Conservation (phyloP, 345 rosid species). For the Melaleuca quinquenervia region DNA sequence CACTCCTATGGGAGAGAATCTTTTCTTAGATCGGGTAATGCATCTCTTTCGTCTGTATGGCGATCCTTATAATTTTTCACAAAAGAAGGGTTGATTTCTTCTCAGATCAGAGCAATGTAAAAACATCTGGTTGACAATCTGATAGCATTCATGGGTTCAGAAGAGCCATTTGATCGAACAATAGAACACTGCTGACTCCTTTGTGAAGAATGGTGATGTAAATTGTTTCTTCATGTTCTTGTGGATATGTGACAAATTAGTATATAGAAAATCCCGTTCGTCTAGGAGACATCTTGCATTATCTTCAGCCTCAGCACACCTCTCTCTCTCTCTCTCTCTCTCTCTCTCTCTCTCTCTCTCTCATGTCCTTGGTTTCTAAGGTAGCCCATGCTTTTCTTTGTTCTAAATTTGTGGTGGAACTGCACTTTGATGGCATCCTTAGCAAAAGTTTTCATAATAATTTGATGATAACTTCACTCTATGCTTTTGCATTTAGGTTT, state of each 20-base stretch:
- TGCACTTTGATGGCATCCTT: background rate
- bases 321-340: background rate
- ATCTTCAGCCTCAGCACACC: background rate
- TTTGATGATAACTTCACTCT: background rate
- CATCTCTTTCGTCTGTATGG: background rate
- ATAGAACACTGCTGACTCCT: background rate
- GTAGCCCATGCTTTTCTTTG: background rate
- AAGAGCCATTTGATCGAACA: background rate
- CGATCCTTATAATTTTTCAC: background rate
- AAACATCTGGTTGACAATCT: background rate
- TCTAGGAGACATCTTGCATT: background rate
- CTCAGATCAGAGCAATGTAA: background rate
- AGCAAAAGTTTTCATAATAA: background rate
- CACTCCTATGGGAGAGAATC: constrained; percentile 52
- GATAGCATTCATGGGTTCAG: background rate
- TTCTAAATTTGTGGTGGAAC: background rate
- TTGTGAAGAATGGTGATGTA: background rate
- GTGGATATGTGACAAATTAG: background rate
- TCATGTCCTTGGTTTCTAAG: background rate
- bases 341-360: background rate
- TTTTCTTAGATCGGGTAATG: constrained; percentile 84
- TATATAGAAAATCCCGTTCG: background rate
- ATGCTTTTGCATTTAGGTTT: constrained; percentile 28
- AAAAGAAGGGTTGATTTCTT: background rate
- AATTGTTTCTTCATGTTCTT: background rate